phyloP scores from a whole-genome alignment of 495 filamentous ascomycete species.

The Talaromyces liani region DNA sequence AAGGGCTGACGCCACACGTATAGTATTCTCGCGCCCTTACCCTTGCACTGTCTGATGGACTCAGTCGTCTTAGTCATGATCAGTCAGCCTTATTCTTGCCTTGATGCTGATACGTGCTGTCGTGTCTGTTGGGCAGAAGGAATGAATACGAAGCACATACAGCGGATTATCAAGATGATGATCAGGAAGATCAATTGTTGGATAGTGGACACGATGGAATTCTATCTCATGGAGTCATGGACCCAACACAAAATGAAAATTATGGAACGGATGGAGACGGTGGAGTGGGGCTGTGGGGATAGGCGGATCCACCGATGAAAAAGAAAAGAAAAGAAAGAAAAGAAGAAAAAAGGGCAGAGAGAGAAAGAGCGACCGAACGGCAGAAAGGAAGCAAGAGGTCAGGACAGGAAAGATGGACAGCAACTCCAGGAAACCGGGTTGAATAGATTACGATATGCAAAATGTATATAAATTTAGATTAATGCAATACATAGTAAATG shows the following conservation, averaged over 20 bases:
- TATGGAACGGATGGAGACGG: neutral
- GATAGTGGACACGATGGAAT: too few relatives aligned
- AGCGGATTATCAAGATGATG: too few relatives aligned
- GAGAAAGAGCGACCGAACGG: neutral
- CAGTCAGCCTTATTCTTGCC: neutral
- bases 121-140: too few relatives aligned
- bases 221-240: too few relatives aligned
- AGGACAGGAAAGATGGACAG: neutral
- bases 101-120: neutral
- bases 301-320: neutral
- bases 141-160: too few relatives aligned
- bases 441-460: neutral
- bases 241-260: neutral
- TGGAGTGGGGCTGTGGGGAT: neutral
- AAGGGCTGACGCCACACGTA: slow-evolving; percentile 4
- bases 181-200: too few relatives aligned
- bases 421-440: neutral
- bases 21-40: too few relatives aligned
- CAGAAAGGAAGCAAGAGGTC: neutral
- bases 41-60: neutral
- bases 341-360: neutral
- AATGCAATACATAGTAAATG: too few relatives aligned
- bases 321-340: neutral
- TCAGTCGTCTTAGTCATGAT: slow-evolving; percentile 1
- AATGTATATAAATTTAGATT: neutral